Percentiles rank a stretch among this genome's conserved stretches.
Conservation (phyloP, 345 rosid species). For the Moricandia moricandioides region DNA sequence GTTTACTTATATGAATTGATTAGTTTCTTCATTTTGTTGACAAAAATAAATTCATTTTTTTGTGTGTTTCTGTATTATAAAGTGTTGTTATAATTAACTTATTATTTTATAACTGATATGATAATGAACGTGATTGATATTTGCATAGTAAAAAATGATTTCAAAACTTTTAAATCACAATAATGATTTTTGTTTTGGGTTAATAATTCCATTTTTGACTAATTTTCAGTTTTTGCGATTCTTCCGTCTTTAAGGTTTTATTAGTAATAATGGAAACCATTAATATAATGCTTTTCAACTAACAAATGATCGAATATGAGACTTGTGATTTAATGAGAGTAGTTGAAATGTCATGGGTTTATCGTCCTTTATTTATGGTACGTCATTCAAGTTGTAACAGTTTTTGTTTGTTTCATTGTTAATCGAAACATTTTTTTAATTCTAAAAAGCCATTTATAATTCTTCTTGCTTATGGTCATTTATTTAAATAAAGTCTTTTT, state of each 20-base stretch:
- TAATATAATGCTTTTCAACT: background rate
- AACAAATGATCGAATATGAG: background rate
- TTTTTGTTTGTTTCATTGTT: background rate
- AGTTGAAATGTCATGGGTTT: conserved; percentile 16
- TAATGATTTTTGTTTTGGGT: background rate
- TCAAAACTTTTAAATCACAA: background rate
- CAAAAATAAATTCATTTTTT: too few species aligned
- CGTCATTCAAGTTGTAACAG: conserved; percentile 13
- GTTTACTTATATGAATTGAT: too few species aligned
- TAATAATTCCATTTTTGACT: background rate
- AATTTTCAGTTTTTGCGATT: background rate
- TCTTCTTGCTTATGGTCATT: too few species aligned
- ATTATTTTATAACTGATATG: background rate
- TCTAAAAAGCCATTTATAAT: too few species aligned
- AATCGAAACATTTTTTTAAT: background rate
- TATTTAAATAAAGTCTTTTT: too few species aligned
- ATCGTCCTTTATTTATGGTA: conserved; percentile 12
- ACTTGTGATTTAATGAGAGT: conserved; percentile 16
- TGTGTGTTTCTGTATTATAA: too few species aligned
- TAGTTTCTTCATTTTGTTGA: too few species aligned
- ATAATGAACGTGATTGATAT: background rate
- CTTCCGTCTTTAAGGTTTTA: background rate
- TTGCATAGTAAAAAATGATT: background rate
- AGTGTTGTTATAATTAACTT: background rate
- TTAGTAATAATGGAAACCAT: background rate